These are phyloP conservation scores for Rostrohypoxylon terebratum DNA, from an alignment of 495 filamentous ascomycete genomes.

Conservation along the genomic window DNA sequence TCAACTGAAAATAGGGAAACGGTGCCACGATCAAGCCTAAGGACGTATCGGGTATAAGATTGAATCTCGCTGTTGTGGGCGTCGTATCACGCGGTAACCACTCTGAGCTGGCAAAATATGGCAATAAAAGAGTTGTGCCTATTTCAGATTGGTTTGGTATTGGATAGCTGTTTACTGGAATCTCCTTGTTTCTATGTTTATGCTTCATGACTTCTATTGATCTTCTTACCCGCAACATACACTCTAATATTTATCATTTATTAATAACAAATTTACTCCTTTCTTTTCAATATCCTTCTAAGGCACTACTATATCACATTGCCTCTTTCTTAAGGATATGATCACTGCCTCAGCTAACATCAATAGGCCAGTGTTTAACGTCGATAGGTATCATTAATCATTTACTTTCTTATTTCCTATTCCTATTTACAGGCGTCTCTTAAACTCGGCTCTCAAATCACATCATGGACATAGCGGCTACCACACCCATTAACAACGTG, in stretches of 20 bases:
- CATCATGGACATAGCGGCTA: background rate
- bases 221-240: background rate
- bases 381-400: background rate
- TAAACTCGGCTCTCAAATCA: background rate
- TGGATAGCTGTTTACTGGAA: background rate
- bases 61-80: conserved; percentile 32
- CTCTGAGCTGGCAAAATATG: conserved; percentile 38
- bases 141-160: background rate
- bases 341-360: no score
- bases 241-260: background rate
- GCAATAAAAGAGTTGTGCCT: conserved; percentile 21
- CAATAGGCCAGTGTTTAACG: background rate
- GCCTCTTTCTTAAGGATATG: background rate
- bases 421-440: background rate
- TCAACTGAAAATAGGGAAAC: conserved; percentile 14
- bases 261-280: background rate
- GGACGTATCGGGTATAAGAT: conserved; percentile 23
- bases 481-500: background rate
- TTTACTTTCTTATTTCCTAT: background rate
- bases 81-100: conserved; percentile 24
- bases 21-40: conserved; percentile 15
- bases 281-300: background rate
- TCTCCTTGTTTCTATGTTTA: background rate
- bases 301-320: background rate
- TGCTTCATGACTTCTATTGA: background rate